Conservation (phyloP, 352 stramenopile genomes). For the Phytopythium helicoides region DNA sequence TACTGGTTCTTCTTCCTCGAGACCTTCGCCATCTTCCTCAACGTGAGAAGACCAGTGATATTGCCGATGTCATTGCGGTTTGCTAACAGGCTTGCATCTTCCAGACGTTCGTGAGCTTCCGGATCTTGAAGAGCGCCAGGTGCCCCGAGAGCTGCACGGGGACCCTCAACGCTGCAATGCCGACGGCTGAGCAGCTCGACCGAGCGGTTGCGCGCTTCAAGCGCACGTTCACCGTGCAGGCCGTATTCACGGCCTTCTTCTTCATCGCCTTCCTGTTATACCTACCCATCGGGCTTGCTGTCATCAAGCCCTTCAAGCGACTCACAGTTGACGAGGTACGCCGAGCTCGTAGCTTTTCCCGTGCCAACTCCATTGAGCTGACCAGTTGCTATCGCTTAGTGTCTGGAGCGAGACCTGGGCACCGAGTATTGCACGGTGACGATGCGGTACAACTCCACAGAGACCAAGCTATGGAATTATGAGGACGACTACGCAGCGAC, state of each 20-base stretch:
- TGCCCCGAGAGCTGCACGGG: conserved; percentile 8
- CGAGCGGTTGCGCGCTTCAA: conserved; percentile 15
- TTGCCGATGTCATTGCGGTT: background rate
- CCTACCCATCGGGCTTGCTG: conserved; percentile 44
- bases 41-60: conserved; percentile 26
- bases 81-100: background rate
- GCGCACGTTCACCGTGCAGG: conserved; percentile 26
- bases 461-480: conserved; percentile 50
- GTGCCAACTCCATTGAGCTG: background rate
- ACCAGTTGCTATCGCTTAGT: conserved; percentile 5
- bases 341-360: background rate
- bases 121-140: conserved; percentile 16
- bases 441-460: conserved; percentile 22
- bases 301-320: conserved; percentile 35
- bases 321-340: conserved; percentile 41
- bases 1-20: conserved; percentile 75
- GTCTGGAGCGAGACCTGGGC: conserved; percentile 26
- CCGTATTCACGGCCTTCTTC: conserved; percentile 31
- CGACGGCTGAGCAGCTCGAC: conserved; percentile 4
- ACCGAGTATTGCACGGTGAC: conserved; percentile 30
- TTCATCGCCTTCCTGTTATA: conserved; percentile 67
- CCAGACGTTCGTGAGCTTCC: conserved; percentile 33
- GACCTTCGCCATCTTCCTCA: conserved; percentile 52
- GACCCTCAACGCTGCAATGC: conserved; percentile 5
- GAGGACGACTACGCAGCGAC: conserved; percentile 27